phyloP scores from a whole-genome alignment of 148 eudicot species.

The Arctostaphylos glauca region DNA sequence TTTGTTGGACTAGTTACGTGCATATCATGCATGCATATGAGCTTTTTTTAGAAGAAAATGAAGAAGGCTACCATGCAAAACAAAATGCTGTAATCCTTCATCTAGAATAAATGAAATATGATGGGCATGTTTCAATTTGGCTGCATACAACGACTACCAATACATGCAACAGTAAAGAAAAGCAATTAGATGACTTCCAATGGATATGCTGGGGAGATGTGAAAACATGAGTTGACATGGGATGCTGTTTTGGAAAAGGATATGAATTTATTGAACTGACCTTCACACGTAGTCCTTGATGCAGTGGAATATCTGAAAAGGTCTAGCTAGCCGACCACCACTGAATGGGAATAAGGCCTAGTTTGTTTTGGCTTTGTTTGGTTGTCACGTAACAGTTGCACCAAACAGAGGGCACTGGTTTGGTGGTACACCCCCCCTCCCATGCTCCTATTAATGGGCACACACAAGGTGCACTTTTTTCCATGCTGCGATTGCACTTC shows the following conservation, averaged over 20 bases:
- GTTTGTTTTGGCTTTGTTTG: neutral
- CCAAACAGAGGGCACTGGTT: neutral
- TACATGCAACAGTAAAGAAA: neutral
- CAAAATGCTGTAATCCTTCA: neutral
- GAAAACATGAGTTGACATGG: neutral
- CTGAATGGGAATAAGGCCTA: neutral
- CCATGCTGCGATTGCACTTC: neutral
- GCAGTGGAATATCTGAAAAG: neutral
- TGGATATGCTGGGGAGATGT: neutral
- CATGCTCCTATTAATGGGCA: neutral
- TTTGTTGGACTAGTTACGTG: conserved; percentile 1
- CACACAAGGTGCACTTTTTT: neutral
- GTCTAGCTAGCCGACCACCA: neutral
- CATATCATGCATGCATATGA: neutral
- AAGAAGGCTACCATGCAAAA: neutral
- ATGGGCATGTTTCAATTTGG: conserved; percentile 2
- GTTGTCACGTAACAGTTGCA: neutral
- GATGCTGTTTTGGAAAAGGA: neutral
- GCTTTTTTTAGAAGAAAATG: neutral
- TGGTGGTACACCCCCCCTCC: neutral
- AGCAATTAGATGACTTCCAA: neutral
- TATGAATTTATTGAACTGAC: neutral
- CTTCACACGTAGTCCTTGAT: neutral
- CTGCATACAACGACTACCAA: neutral
- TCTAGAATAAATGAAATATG: neutral